Base-by-base conservation (phyloP, 23 red algal species). In the Gracilariopsis chorda region DNA sequence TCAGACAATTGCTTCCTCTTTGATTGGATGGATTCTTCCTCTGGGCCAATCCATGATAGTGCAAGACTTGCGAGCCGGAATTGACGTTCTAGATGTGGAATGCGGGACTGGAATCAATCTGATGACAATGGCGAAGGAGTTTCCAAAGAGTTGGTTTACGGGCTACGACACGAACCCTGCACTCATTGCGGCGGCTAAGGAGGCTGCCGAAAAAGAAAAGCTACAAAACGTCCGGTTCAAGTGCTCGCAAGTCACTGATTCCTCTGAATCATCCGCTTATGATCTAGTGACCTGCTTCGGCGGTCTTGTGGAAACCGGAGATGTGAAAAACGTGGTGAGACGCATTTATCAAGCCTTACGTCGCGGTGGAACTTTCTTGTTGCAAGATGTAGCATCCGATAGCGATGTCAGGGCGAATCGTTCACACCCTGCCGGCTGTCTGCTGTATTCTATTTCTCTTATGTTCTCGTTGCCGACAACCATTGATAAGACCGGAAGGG, bases 221-320 rank as follows among this genome's bases (percentile, higher is more conserved):
- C 43, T 93, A 9, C 48, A 45, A 25, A 93, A 93, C 69, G 29
- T 83, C 28, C 78, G 90, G 1, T 93, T 93, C 70, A 74, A 77
- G 4, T 62, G 53, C 46, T 29, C 43, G 36, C 78, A 86, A 68
- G 75, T 93, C 25, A 78, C 69, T 20, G 78, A 78, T 35, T 48
- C 78, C 43, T 63, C 55, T 23, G 78, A 73, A 62, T 58, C 73
- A 2, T 83, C 90, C 6, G 77, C 90, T 19, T 93, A 78, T 24
- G 90, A 93, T 60, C 51, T 93, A 25, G 82, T 93, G 35, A 85
- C 90, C 9, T 83, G 78, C 19, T 93, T 93, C 72, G 90, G 90
- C 20, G 65, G 65, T 39, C 62, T 93, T 27, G 42, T 82, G 10
- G 88, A 92, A 70, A 90, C 72, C 14, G 86, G 86, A 41, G 74